Percentiles rank a stretch among this genome's conserved stretches.
These are phyloP conservation scores for Fraxinus xanthoxyloides DNA, from an alignment of 305 asterid species.

Conservation along the genomic window DNA sequence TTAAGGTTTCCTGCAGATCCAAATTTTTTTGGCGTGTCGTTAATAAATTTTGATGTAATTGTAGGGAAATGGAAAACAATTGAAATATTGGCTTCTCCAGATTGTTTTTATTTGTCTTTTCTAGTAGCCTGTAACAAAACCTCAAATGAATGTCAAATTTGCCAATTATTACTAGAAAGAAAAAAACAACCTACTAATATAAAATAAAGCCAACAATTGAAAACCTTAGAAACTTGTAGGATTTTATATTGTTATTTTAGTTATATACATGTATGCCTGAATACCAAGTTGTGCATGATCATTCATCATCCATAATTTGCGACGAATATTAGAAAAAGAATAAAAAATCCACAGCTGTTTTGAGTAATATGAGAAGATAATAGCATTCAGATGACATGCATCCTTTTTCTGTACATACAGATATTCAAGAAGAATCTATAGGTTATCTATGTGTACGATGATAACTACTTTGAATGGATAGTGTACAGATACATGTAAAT, in stretches of 20 bases:
- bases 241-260: no score
- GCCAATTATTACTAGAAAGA: constrained; percentile 9
- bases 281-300: neutral
- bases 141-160: neutral
- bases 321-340: no score
- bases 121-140: neutral
- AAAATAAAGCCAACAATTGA: neutral
- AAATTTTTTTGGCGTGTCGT: neutral
- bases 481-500: neutral
- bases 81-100: neutral
- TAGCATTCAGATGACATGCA: constrained; percentile 9
- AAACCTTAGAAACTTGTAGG: neutral
- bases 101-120: no score
- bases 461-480: neutral
- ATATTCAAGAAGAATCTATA: neutral
- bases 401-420: neutral
- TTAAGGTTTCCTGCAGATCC: neutral
- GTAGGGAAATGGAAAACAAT: neutral
- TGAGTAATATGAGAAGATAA: neutral
- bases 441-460: neutral
- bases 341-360: neutral
- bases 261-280: no score
- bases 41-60: neutral
- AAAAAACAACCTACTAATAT: neutral
- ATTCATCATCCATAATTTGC: neutral